Evolutionary conservation across 306 rosid genomes (phyloP).

Genomic region (Fragaria nilgerrensis): DNA sequence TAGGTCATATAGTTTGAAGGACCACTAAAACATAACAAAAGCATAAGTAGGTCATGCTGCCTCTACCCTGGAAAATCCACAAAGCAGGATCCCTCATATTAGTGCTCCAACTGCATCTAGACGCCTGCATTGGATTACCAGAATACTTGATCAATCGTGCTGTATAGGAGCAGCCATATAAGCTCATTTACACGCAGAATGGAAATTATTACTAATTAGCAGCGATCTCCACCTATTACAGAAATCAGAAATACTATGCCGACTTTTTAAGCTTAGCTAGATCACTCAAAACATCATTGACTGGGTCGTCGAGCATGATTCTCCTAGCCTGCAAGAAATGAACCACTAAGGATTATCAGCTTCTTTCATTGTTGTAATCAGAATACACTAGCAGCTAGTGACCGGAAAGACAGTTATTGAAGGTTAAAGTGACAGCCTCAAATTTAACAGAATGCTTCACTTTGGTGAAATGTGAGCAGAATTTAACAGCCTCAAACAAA

Average conservation of each 20-base stretch:
- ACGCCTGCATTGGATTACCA: conserved; percentile 33
- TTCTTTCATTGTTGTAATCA: neutral
- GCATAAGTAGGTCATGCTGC: conserved; percentile 4
- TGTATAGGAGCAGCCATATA: neutral
- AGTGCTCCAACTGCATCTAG: neutral
- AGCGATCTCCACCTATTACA: conserved; percentile 18
- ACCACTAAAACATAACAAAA: neutral
- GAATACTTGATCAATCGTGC: conserved; percentile 7
- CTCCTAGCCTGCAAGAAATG: conserved; percentile 48
- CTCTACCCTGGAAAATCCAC: conserved; percentile 5
- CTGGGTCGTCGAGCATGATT: conserved; percentile 34
- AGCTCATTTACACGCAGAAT: neutral
- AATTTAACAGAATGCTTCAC: neutral
- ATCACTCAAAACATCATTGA: conserved; percentile 50
- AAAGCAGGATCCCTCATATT: conserved; percentile 12
- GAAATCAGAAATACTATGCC: conserved; percentile 25
- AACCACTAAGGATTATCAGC: neutral
- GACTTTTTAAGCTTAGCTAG: conserved; percentile 51
- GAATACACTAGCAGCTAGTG: conserved; percentile 12
- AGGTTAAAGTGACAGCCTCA: neutral
- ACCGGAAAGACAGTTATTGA: neutral
- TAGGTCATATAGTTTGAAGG: neutral
- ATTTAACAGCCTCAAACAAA: neutral
- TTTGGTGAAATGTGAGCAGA: neutral
- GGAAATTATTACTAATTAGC: conserved; percentile 26